Evolutionary conservation across 2,329 filamentous ascomycete species (phyloP), one percentile per base, ranked within the genome.

Genomic region (Passalora sequoiae): DNA sequence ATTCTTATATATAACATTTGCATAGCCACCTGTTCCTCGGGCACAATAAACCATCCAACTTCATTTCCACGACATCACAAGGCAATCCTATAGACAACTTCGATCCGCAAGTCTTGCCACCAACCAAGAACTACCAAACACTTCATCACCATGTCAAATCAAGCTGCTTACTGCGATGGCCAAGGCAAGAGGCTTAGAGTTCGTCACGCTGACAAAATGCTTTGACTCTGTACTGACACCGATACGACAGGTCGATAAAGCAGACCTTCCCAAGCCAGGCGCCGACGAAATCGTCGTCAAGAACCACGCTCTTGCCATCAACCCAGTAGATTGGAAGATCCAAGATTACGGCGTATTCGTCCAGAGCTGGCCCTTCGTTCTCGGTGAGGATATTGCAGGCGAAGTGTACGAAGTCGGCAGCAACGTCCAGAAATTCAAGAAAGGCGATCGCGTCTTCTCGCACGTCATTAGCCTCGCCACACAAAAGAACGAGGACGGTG

Each of bases 261-360:
- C 59, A 10, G 53, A 59, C 1, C 51, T 62, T 38, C 62, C 63
- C 17, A 57, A 54, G 33, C 56, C 66, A 16, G 59, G 50, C 6
- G 41, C 57, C 17, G 51, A 60, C 25, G 58, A 67, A 27, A 41
- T 68, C 37, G 49, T 68, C 8, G 51, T 68, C 41, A 60, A 59
- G 43, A 63, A 62, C 54, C 50, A 58, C 37, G 63, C 64, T 7
- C 33, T 64, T 8, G 64, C 66, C 8, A 60, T 67, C 44, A 68
- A 68, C 43, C 66, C 66, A 1, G 62, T 65, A 1, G 66, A 68
- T 50, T 62, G 61, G 59, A 65, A 65, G 44, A 60, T 65, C 21
- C 61, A 63, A 41, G 60, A 64, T 43, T 49, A 42, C 29, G 61
- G 59, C 19, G 20, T 59, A 9, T 61, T 65, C 41, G 44, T 66